Base-by-base conservation (phyloP, 768 basidiomycete species). In the Boletus reticuloceps region DNA sequence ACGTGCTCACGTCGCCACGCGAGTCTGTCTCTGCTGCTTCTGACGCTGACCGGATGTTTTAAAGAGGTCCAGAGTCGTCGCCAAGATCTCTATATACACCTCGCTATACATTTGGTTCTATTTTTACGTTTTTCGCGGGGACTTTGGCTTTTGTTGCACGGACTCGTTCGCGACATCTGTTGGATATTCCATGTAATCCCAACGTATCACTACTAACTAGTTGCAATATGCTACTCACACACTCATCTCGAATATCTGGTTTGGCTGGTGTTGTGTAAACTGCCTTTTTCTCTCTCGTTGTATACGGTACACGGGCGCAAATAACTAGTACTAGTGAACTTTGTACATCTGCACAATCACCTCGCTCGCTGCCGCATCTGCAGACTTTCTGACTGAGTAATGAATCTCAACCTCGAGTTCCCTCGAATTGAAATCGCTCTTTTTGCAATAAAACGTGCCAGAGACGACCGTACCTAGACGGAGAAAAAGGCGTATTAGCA, bases 331-430 rank as follows among this genome's bases (percentile, higher is more conserved):
- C 53, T 73, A 94, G 63, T 89, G 80, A 50, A 94, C 84, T 68
- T 84, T 89, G 73, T 83, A 94, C 63, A 88, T 83, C 67, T 92
- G 89, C 20, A 91, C 86, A 20, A 82, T 72, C n/a, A 78, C 75
- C 34, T 83, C 80, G 34, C 68, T 61, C 6, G 69, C 52, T 25
- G 73, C 61, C 17, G 47, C 60, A 25, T 69, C 72, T 13, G 56
- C 65, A 19, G 75, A 70, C 10, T 81, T 76, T 17, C 74, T 77
- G 58, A 88, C 73, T 0, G 69, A 60, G 66, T 80, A 94, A 69
- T 94, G 92, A 37, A 98, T 91, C 75, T 96, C 94, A 14, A 98
- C 83, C 58, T 95, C 89, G 45, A 98, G 73, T 68, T 97, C 95
- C 46, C 96, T 79, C 39, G 89, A 86, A 69, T 98, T 98, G 5